These are phyloP conservation scores for Zygosaccharomyces bailii DNA, from an alignment of 805 yeast genomes.

Conservation along the genomic window DNA sequence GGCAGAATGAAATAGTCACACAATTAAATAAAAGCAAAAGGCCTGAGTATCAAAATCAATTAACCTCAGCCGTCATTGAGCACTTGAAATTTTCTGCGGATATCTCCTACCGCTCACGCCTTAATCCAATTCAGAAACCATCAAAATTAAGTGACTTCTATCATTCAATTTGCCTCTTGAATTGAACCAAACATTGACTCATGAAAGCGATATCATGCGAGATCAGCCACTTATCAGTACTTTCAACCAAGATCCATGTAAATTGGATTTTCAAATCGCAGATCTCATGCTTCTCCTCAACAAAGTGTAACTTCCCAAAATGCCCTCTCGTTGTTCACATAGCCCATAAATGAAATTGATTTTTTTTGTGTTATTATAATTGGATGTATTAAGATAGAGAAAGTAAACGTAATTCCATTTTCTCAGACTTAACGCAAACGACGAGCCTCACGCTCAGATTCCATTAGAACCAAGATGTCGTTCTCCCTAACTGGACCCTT, in stretches of 20 bases:
- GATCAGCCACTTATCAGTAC: conserved; percentile 7
- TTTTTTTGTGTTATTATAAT: conserved; percentile 9
- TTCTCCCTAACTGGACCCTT: conserved; percentile 97
- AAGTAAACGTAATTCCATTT: conserved; percentile 1
- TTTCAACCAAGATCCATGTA: conserved; percentile 17
- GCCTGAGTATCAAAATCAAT: conserved; percentile 2
- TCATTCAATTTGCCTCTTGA: conserved; percentile 15
- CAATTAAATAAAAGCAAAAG: not conserved
- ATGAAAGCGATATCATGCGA: conserved; percentile 7
- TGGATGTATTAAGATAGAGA: conserved; percentile 9
- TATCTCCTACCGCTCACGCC: conserved; percentile 4
- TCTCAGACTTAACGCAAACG: conserved; percentile 62
- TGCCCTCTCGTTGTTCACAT: conserved; percentile 4
- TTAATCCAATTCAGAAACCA: conserved; percentile 8
- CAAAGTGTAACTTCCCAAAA: not conserved
- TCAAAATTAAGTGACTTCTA: conserved; percentile 18
- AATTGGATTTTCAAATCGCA: conserved; percentile 3
- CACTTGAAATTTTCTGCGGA: conserved; percentile 6
- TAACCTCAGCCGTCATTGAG: conserved; percentile 16
- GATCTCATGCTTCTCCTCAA: not conserved
- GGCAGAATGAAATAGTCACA: not conserved
- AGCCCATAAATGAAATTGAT: conserved; percentile 6
- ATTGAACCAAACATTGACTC: not conserved
- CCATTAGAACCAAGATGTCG: conserved; percentile 98
- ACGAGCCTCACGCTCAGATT: conserved; percentile 99